Percentiles rank a stretch among this genome's conserved stretches.
Conservation (phyloP, 805 yeast species). For the Jamesozyma hellenica region DNA sequence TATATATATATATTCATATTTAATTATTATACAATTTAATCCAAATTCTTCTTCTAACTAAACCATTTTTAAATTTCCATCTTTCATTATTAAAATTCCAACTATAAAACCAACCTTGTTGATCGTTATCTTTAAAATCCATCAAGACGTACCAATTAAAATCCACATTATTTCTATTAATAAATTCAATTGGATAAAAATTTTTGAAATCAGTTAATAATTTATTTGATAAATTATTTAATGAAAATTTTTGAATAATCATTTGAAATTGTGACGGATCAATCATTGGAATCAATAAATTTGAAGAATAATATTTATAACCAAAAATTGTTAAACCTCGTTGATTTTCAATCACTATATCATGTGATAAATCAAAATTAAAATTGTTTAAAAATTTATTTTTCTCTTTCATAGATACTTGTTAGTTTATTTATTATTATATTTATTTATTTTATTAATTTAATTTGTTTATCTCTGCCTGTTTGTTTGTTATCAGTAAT, state of each 20-base stretch:
- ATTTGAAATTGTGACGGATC: slow-evolving; percentile 37
- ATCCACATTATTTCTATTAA: slow-evolving; percentile 1
- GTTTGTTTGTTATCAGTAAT: no score
- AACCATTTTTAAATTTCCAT: slow-evolving; percentile 61
- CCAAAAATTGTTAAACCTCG: slow-evolving; percentile 46
- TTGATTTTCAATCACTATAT: slow-evolving; percentile 43
- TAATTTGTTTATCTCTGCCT: no score
- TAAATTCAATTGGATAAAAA: slow-evolving; percentile 13
- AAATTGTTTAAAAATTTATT: slow-evolving; percentile 20
- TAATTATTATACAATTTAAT: slow-evolving; percentile 26
- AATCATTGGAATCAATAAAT: slow-evolving; percentile 36
- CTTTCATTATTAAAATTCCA: slow-evolving; percentile 35
- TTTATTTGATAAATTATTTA: slow-evolving; percentile 10
- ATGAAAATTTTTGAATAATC: not conserved
- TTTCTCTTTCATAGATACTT: not conserved
- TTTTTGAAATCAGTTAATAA: slow-evolving; percentile 11
- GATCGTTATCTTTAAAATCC: slow-evolving; percentile 56
- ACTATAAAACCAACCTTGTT: slow-evolving; percentile 76
- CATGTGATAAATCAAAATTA: slow-evolving; percentile 20
- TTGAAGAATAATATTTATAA: slow-evolving; percentile 39
- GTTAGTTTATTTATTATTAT: no score
- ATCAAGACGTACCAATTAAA: slow-evolving; percentile 61
- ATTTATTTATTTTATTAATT: no score
- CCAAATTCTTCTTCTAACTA: slow-evolving; percentile 64
- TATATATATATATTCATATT: not conserved